Evolutionary conservation across 768 basidiomycete species (phyloP).

Genomic region (Scleroderma bovista): DNA sequence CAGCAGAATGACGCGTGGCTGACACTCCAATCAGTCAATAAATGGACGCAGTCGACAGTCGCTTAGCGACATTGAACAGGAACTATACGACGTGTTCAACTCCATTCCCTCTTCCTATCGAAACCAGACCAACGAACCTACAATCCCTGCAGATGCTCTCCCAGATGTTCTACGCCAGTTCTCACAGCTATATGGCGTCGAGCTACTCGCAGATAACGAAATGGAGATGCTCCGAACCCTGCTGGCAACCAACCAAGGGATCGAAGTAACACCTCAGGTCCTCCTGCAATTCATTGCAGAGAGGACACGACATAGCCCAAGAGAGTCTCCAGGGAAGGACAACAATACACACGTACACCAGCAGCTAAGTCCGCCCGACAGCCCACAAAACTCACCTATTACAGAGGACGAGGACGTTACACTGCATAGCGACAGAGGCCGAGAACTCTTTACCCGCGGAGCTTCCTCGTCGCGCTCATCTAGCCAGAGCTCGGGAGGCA

Average conservation of each 20-base stretch:
- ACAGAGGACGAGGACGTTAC: conserved; percentile 33
- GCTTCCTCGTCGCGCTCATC: conserved; percentile 45
- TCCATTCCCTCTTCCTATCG: conserved; percentile 55
- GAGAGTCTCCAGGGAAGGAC: conserved; percentile 21
- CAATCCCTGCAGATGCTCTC: conserved; percentile 66
- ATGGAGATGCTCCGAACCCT: conserved; percentile 52
- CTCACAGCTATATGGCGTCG: conserved; percentile 51
- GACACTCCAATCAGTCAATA: conserved; percentile 18
- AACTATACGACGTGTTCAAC: conserved; percentile 62
- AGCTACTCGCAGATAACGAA: conserved; percentile 64
- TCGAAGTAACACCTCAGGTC: conserved; percentile 64
- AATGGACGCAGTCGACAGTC: conserved; percentile 65
- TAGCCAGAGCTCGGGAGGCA: conserved; percentile 49
- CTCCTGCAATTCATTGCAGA: conserved; percentile 61
- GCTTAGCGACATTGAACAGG: conserved; percentile 62
- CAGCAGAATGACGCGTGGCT: conserved; percentile 6
- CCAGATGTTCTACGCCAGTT: conserved; percentile 65
- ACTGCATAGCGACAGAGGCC: conserved; percentile 35
- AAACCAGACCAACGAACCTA: conserved; percentile 55
- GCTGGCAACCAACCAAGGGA: conserved; percentile 52
- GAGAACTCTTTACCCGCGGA: conserved; percentile 21
- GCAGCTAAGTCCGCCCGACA: conserved; percentile 24
- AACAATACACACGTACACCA: conserved; percentile 7
- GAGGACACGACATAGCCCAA: conserved; percentile 40
- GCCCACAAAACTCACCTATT: not conserved